Conservation (phyloP, 768 basidiomycete genomes). For the Leccinum disarticulatum region DNA sequence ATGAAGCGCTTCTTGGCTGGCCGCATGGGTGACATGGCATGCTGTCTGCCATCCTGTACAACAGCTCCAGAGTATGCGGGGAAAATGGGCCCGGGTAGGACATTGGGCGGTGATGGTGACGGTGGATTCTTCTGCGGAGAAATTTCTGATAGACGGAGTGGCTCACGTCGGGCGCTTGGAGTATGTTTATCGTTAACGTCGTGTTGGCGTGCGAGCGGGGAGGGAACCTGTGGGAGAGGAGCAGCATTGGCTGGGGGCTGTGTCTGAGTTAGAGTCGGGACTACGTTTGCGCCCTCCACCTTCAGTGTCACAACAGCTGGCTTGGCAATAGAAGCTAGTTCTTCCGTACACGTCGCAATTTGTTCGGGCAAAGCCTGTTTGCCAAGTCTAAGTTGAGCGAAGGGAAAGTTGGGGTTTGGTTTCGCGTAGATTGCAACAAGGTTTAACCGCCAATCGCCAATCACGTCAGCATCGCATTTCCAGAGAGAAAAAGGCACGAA, state of each 20-base stretch:
- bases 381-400: constrained; percentile 30
- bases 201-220: not conserved
- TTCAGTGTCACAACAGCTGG: not conserved
- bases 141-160: constrained; percentile 51
- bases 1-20: constrained; percentile 47
- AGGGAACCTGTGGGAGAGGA: not conserved
- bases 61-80: constrained; percentile 11
- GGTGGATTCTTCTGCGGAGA: constrained; percentile 38
- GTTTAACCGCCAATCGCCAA: constrained; percentile 23
- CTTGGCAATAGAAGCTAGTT: not conserved
- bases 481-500: constrained; percentile 18
- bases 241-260: constrained; percentile 1
- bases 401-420: not conserved
- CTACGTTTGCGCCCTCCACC: constrained; percentile 1
- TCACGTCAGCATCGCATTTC: constrained; percentile 26
- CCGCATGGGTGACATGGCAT: constrained; percentile 41
- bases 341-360: not conserved
- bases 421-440: constrained; percentile 17
- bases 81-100: not conserved
- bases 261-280: constrained; percentile 3
- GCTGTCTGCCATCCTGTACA: constrained; percentile 19
- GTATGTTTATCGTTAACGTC: not conserved
- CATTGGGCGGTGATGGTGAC: constrained; percentile 8
- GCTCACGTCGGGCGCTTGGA: constrained; percentile 7
- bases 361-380: constrained; percentile 14